phyloP scores from a whole-genome alignment of 352 stramenopile species.

The Phytophthora multivora region DNA sequence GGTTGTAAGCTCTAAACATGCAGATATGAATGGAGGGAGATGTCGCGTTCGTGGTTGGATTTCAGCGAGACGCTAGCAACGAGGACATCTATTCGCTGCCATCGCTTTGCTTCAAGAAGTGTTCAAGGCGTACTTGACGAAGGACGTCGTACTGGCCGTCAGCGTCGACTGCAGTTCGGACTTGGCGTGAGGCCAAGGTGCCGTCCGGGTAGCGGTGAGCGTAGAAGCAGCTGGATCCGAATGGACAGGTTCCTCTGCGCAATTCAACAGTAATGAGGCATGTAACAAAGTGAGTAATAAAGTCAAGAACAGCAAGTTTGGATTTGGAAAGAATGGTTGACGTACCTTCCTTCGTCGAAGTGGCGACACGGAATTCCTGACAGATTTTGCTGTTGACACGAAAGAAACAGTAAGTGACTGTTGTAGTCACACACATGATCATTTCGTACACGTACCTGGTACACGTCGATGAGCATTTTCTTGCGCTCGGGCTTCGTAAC shows the following conservation, averaged over 20 bases:
- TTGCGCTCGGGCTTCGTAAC: slow-evolving; percentile 69
- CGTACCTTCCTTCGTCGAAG: slow-evolving; percentile 80
- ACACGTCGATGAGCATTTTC: slow-evolving; percentile 67
- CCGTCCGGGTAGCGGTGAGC: slow-evolving; percentile 76
- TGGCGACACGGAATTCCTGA: slow-evolving; percentile 80
- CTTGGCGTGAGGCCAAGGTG: slow-evolving; percentile 56
- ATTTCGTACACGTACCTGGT: slow-evolving; percentile 47
- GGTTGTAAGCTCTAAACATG: slow-evolving; percentile 38
- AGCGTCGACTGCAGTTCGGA: slow-evolving; percentile 72
- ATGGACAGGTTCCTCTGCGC: slow-evolving; percentile 74
- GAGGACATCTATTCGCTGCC: slow-evolving; percentile 16
- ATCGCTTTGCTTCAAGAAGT: slow-evolving; percentile 56
- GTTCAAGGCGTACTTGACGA: slow-evolving; percentile 70
- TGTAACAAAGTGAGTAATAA: slow-evolving; percentile 4
- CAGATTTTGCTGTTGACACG: slow-evolving; percentile 55
- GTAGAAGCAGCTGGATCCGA: slow-evolving; percentile 90
- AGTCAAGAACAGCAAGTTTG: not conserved
- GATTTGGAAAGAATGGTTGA: slow-evolving; percentile 6
- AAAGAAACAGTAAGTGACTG: slow-evolving; percentile 12
- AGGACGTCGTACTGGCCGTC: slow-evolving; percentile 82
- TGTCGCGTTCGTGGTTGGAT: not conserved
- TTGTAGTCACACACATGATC: not conserved
- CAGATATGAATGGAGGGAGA: slow-evolving; percentile 19
- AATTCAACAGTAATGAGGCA: slow-evolving; percentile 17
- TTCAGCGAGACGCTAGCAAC: not conserved